These are phyloP conservation scores for Nannochloris sp. DNA, from an alignment of 139 green algal genomes.

Conservation along the genomic window DNA sequence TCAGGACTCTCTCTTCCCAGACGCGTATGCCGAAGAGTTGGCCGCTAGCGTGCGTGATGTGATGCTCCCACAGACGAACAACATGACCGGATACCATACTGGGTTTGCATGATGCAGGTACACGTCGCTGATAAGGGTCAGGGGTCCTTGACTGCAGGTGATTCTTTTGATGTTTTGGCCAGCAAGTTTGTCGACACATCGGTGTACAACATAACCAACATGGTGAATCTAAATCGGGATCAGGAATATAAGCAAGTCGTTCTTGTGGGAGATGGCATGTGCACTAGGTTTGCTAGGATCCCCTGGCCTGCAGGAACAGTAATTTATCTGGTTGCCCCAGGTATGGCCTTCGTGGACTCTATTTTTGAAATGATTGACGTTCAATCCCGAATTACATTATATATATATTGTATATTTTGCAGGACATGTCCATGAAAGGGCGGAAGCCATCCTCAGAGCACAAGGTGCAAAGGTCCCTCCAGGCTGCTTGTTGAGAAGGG, in stretches of 20 bases:
- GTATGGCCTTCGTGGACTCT: no score
- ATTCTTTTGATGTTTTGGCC: slow-evolving; percentile 12
- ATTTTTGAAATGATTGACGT: background rate
- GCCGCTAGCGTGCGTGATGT: background rate
- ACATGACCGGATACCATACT: no score
- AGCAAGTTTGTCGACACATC: slow-evolving; percentile 30
- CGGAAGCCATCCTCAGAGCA: slow-evolving; percentile 30
- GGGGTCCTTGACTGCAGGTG: background rate
- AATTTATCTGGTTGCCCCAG: slow-evolving; percentile 53
- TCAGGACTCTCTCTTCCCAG: background rate
- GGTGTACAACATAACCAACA: slow-evolving; percentile 25
- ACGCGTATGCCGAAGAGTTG: background rate
- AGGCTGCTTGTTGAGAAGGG: slow-evolving; percentile 52
- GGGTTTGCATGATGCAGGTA: no score
- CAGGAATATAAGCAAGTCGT: slow-evolving; percentile 53
- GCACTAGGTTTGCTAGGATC: slow-evolving; percentile 59
- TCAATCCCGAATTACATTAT: background rate
- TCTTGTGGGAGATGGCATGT: slow-evolving; percentile 58
- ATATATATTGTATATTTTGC: background rate
- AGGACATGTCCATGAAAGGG: slow-evolving; percentile 32
- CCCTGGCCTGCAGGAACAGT: slow-evolving; percentile 55
- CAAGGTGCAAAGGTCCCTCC: slow-evolving; percentile 28
- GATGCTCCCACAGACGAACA: no score
- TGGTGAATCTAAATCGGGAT: slow-evolving; percentile 44
- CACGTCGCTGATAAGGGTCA: background rate